These are phyloP conservation scores for Mentha longifolia DNA, from an alignment of 257 asterid genomes.

Conservation along the genomic window DNA sequence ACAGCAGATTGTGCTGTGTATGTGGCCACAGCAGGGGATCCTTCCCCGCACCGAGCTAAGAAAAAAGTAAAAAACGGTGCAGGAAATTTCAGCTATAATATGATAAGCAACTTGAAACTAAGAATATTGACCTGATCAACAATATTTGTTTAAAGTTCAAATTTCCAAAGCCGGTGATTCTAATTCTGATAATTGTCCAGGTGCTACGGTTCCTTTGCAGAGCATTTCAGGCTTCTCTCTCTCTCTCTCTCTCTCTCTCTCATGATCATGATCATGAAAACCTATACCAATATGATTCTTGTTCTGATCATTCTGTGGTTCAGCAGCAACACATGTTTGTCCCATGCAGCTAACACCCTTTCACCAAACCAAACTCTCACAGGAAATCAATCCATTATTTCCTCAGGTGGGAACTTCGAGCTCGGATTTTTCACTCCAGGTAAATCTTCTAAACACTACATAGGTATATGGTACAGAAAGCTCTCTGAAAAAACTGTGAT, in stretches of 20 bases:
- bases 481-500: slow-evolving; percentile 37
- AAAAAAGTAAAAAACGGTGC: no score
- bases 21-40: no score
- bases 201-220: no score
- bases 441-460: slow-evolving; percentile 46
- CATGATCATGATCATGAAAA: slow-evolving; percentile 28
- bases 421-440: slow-evolving; percentile 56
- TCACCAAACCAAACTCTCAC: slow-evolving; percentile 42
- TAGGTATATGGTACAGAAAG: slow-evolving; percentile 56
- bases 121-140: no score
- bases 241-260: slow-evolving; percentile 5
- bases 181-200: no score
- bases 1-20: no score
- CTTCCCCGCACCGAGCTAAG: no score
- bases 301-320: slow-evolving; percentile 29
- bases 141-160: no score
- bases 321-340: slow-evolving; percentile 4
- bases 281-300: slow-evolving; percentile 17
- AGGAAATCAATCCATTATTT: slow-evolving; percentile 48
- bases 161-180: no score
- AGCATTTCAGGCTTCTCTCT: background rate
- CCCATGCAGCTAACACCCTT: slow-evolving; percentile 45
- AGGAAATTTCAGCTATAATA: no score
- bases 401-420: slow-evolving; percentile 43
- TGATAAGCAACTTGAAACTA: no score